Percentiles rank a stretch among this genome's conserved stretches.
Evolutionary conservation across 1,284 basidiomycete species (phyloP).

Genomic region (Leccinum pachyderme): DNA sequence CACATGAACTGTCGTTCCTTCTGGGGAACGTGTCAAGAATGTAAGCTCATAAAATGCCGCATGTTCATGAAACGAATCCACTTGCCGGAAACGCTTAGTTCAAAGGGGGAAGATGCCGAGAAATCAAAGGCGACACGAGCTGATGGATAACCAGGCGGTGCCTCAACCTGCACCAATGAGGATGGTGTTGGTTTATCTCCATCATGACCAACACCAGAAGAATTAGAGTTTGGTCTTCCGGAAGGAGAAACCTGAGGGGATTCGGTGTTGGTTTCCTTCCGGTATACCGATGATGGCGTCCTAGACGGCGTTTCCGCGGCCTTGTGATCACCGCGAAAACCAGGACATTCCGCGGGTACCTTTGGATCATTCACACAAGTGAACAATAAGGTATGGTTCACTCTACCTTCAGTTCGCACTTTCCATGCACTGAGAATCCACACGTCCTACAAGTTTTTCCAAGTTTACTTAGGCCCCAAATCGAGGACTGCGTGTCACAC

Average conservation of each 20-base stretch:
- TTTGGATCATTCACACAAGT: conserved; percentile 28
- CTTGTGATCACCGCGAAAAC: conserved; percentile 26
- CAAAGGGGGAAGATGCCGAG: conserved; percentile 69
- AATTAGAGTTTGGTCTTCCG: conserved; percentile 9
- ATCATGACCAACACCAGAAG: conserved; percentile 18
- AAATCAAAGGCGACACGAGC: conserved; percentile 72
- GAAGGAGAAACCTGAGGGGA: conserved; percentile 7
- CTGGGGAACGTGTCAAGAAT: conserved; percentile 37
- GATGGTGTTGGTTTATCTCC: conserved; percentile 48
- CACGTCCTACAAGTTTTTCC: conserved; percentile 82
- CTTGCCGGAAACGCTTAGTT: conserved; percentile 64
- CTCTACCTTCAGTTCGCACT: conserved; percentile 78
- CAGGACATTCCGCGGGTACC: conserved; percentile 74
- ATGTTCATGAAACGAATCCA: conserved; percentile 12
- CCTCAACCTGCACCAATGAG: conserved; percentile 47
- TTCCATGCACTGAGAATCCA: conserved; percentile 75
- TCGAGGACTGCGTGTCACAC: conserved; percentile 62
- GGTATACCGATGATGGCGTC: conserved; percentile 34
- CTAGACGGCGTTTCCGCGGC: conserved; percentile 26
- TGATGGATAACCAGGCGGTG: conserved; percentile 38
- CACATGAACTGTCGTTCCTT: conserved; percentile 58
- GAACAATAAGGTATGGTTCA: conserved; percentile 4
- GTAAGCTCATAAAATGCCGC: conserved; percentile 6
- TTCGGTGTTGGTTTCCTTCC: conserved; percentile 25
- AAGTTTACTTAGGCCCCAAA: conserved; percentile 84